Percentiles rank a stretch among this genome's conserved stretches.
These are phyloP conservation scores for Thalassia testudinum DNA, from an alignment of 116 monocot genomes.

Conservation along the genomic window DNA sequence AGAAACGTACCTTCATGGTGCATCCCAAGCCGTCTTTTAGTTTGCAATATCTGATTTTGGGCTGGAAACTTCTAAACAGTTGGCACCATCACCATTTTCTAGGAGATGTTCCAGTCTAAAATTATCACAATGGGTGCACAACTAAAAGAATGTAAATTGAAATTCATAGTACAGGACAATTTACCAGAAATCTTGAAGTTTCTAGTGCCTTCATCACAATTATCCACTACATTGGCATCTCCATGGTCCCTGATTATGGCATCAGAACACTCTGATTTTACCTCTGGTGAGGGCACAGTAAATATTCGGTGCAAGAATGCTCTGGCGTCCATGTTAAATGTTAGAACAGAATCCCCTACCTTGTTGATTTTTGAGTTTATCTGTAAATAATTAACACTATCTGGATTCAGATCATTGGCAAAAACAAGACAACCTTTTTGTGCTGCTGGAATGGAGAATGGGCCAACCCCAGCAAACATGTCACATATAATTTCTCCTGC, in stretches of 20 bases:
- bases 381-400: slow-evolving; percentile 62
- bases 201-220: no score
- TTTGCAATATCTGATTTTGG: slow-evolving; percentile 9
- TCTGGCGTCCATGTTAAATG: slow-evolving; percentile 96
- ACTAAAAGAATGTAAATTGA: neutral
- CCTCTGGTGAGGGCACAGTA: slow-evolving; percentile 17
- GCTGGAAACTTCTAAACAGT: slow-evolving; percentile 4
- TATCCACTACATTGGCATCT: no score
- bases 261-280: slow-evolving; percentile 13
- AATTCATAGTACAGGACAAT: neutral
- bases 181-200: no score
- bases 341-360: slow-evolving; percentile 49
- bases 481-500: slow-evolving; percentile 78
- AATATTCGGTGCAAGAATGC: slow-evolving; percentile 60
- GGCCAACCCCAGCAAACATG: slow-evolving; percentile 95
- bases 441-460: slow-evolving; percentile 92
- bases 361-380: slow-evolving; percentile 75
- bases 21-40: slow-evolving; percentile 38
- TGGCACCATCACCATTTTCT: neutral
- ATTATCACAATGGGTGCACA: neutral
- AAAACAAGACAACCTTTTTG: slow-evolving; percentile 84
- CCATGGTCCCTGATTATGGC: no score
- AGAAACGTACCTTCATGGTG: slow-evolving; percentile 27
- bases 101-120: no score
- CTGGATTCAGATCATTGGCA: slow-evolving; percentile 98